Conservation (phyloP, 768 basidiomycete species). For the Tubosaeta sp. region DNA sequence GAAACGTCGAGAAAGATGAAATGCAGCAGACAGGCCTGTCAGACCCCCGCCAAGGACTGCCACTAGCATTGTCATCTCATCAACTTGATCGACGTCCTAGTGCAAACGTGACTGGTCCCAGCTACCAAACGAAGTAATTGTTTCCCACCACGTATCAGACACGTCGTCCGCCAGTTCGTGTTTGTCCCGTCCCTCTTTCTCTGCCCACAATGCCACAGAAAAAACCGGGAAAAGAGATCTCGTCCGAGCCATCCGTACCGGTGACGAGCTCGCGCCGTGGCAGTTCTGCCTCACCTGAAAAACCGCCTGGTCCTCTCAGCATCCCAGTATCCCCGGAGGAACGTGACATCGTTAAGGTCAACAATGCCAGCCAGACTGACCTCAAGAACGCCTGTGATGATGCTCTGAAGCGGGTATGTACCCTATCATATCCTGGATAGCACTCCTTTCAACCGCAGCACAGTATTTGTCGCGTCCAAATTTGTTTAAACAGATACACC, state of each 20-base stretch:
- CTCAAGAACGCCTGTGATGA: constrained; percentile 81
- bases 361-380: constrained; percentile 53
- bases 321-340: constrained; percentile 40
- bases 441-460: background rate
- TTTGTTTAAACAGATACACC: constrained; percentile 80
- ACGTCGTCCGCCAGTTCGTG: constrained; percentile 15
- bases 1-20: constrained; percentile 66
- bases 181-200: background rate
- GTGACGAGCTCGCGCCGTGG: constrained; percentile 22
- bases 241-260: constrained; percentile 10
- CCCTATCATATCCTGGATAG: background rate
- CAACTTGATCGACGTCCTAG: background rate
- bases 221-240: constrained; percentile 12
- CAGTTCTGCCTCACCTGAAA: constrained; percentile 28
- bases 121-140: background rate
- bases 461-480: constrained; percentile 79
- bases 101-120: background rate
- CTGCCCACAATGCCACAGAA: constrained; percentile 17
- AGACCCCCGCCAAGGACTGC: constrained; percentile 78
- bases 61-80: constrained; percentile 31
- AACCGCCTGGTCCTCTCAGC: constrained; percentile 53
- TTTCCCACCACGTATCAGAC: constrained; percentile 21
- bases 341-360: constrained; percentile 57
- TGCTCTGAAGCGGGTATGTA: constrained; percentile 77
- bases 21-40: constrained; percentile 77